phyloP scores from a whole-genome alignment of 169 alveolate species.

The Plasmodium fragile region DNA sequence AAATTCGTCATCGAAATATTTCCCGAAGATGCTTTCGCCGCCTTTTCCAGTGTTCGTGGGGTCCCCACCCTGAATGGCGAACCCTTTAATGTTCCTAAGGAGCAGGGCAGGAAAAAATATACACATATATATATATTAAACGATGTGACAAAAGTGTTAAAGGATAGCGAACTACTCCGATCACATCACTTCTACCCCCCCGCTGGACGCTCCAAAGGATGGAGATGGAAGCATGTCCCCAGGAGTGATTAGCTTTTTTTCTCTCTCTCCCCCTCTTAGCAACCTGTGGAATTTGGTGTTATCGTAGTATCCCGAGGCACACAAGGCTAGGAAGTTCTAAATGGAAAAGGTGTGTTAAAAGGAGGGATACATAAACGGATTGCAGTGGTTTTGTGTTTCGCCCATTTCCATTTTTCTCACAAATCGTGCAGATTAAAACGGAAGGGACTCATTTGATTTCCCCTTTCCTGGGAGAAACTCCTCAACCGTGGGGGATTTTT shows the following conservation, averaged over 20 bases:
- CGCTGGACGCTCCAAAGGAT: neutral
- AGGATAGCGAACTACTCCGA: neutral
- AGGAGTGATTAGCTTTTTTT: neutral
- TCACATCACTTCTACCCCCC: neutral
- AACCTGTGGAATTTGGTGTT: slow-evolving; percentile 80
- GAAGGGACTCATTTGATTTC: neutral
- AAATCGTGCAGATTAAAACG: neutral
- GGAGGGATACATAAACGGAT: neutral
- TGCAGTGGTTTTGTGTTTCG: neutral
- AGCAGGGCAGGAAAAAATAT: slow-evolving; percentile 48
- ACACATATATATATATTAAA: too few species aligned
- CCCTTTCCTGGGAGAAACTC: neutral
- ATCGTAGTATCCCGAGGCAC: slow-evolving; percentile 83
- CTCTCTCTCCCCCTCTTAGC: neutral
- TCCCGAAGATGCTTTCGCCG: slow-evolving; percentile 97
- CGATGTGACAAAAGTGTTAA: neutral
- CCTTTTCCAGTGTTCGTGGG: slow-evolving; percentile 99
- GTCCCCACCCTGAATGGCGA: slow-evolving; percentile 98
- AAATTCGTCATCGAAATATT: slow-evolving; percentile 96
- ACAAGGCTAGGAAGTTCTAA: slow-evolving; percentile 84
- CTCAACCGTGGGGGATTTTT: neutral
- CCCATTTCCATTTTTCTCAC: neutral
- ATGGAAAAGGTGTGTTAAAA: neutral
- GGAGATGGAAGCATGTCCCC: neutral
- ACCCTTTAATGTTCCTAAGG: slow-evolving; percentile 95